A percentile compares a stretch with the other conserved stretches of the same genome.
Evolutionary conservation across 1,139 yeast genomes (phyloP).

Genomic region (Diutina sp.): DNA sequence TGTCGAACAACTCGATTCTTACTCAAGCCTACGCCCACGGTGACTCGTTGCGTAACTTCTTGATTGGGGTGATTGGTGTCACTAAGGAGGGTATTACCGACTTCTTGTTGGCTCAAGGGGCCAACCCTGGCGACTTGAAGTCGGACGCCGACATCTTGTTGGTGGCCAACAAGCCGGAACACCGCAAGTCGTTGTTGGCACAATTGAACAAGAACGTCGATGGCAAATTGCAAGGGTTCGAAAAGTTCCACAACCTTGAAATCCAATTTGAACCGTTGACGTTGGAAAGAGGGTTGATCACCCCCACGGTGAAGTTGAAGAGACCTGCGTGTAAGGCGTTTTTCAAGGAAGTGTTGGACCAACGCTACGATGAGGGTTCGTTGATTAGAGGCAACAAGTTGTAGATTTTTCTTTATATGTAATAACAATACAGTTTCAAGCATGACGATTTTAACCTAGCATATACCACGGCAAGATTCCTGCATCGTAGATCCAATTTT

Average conservation of each 20-base stretch:
- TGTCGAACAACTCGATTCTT: conserved; percentile 6
- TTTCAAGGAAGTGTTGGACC: conserved; percentile 33
- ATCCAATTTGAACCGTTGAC: conserved; percentile 58
- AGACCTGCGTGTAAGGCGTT: conserved; percentile 27
- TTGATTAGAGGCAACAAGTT: conserved; percentile 11
- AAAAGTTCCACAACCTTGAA: conserved; percentile 47
- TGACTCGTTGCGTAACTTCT: conserved; percentile 6
- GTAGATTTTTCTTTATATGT: conserved; percentile 4
- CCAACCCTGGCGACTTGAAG: not conserved
- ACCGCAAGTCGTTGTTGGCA: not conserved
- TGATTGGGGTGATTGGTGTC: conserved; percentile 8
- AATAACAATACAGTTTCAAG: not conserved
- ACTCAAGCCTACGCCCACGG: conserved; percentile 9
- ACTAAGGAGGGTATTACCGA: conserved; percentile 5
- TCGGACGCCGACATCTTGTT: not conserved
- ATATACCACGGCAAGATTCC: too few species aligned
- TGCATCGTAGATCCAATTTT: too few species aligned
- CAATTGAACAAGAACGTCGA: conserved; percentile 2
- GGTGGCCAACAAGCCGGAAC: not conserved
- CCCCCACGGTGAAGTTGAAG: conserved; percentile 69
- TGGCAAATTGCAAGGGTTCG: conserved; percentile 33
- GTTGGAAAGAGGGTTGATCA: conserved; percentile 47
- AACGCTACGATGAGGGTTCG: conserved; percentile 50
- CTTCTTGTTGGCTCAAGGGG: conserved; percentile 5
- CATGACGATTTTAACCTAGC: not conserved